Evolutionary conservation across 345 rosid species (phyloP).

Genomic region (Angophora floribunda): DNA sequence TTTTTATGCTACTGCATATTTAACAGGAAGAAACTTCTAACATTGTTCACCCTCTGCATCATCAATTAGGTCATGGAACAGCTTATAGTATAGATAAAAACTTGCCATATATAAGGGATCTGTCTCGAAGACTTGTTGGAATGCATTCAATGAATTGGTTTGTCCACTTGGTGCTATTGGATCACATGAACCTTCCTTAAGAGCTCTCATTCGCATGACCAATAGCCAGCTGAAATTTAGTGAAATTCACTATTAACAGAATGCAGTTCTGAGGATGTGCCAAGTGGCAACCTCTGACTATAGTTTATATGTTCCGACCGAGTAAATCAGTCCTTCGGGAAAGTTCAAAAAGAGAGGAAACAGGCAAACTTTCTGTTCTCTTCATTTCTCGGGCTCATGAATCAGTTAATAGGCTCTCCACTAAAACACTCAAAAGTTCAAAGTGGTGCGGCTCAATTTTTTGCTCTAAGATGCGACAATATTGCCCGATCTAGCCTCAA

Average conservation of each 20-base stretch:
- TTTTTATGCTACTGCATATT: not conserved
- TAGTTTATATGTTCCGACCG: not conserved
- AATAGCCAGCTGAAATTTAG: constrained; percentile 52
- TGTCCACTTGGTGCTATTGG: constrained; percentile 61
- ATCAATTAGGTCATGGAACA: not conserved
- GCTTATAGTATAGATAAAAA: not conserved
- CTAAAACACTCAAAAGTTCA: not conserved
- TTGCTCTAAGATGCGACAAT: not conserved
- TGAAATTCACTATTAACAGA: not conserved
- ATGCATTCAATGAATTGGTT: constrained; percentile 63
- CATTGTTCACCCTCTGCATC: not conserved
- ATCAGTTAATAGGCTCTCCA: not conserved
- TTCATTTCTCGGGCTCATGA: not conserved
- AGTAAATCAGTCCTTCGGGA: not conserved
- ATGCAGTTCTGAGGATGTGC: not conserved
- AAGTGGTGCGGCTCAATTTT: not conserved
- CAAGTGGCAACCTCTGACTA: not conserved
- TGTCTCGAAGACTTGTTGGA: constrained; percentile 42
- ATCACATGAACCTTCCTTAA: constrained; percentile 46
- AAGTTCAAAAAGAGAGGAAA: not conserved
- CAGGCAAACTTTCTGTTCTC: not conserved
- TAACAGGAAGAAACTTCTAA: not conserved
- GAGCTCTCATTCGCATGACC: constrained; percentile 40
- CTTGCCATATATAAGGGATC: constrained; percentile 31
- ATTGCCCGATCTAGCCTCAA: not conserved